Percentiles rank a stretch among this genome's conserved stretches.
Conservation (phyloP, 345 rosid species). For the Bruguiera sexangula region DNA sequence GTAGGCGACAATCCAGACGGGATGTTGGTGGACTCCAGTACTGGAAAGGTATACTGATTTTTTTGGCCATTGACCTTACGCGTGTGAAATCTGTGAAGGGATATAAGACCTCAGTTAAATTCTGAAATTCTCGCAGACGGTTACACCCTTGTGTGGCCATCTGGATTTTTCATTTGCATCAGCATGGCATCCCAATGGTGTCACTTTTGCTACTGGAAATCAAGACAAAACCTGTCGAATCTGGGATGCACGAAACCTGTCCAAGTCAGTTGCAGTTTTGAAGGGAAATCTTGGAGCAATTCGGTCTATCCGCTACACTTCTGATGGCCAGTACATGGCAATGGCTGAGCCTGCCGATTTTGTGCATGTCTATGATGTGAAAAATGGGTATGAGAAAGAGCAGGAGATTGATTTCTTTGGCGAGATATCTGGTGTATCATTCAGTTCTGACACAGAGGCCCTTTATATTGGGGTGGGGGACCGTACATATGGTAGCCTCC, state of each 20-base stretch:
- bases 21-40: slow-evolving; percentile 49
- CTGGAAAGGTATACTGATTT: slow-evolving; percentile 45
- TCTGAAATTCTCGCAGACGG: slow-evolving; percentile 25
- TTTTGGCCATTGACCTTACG: background rate
- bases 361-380: slow-evolving; percentile 52
- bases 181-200: slow-evolving; percentile 65
- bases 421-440: slow-evolving; percentile 60
- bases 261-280: slow-evolving; percentile 34
- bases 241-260: slow-evolving; percentile 57
- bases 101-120: background rate
- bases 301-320: slow-evolving; percentile 50
- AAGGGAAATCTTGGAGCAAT: slow-evolving; percentile 65
- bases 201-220: slow-evolving; percentile 54
- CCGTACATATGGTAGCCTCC: slow-evolving; percentile 56
- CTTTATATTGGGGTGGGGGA: slow-evolving; percentile 61
- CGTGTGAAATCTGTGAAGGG: background rate
- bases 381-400: slow-evolving; percentile 28
- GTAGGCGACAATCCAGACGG: slow-evolving; percentile 60
- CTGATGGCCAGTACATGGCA: slow-evolving; percentile 54
- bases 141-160: slow-evolving; percentile 44
- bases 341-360: slow-evolving; percentile 67
- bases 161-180: slow-evolving; percentile 62
- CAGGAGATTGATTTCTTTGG: slow-evolving; percentile 73
- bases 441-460: slow-evolving; percentile 60
- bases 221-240: slow-evolving; percentile 67